phyloP scores from a whole-genome alignment of 345 rosid genomes.

The Lepidium africanum region DNA sequence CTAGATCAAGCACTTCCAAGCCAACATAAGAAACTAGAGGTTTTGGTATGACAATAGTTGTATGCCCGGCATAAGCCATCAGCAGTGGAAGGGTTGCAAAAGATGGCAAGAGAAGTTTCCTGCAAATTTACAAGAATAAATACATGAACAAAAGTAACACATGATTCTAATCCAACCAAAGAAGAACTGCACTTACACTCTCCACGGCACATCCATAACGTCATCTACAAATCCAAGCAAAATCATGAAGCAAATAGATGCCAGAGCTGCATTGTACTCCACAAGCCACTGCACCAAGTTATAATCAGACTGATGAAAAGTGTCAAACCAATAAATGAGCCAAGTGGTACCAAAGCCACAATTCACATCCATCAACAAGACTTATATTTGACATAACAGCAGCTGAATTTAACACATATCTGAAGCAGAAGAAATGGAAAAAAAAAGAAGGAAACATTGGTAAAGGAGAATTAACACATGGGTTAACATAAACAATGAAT shows the following conservation, averaged over 20 bases:
- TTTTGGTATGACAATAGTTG: slow-evolving; percentile 86
- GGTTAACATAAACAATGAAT: no score
- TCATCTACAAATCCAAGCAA: slow-evolving; percentile 96
- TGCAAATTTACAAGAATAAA: slow-evolving; percentile 20
- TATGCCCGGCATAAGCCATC: slow-evolving; percentile 99
- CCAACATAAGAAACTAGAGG: no score
- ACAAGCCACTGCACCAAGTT: slow-evolving; percentile 82
- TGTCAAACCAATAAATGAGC: not conserved
- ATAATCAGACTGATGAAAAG: not conserved
- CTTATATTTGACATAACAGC: not conserved
- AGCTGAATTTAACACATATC: not conserved
- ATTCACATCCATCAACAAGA: not conserved
- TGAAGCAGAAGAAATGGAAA: not conserved
- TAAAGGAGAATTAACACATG: not conserved
- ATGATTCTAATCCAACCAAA: not conserved
- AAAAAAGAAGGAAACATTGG: not conserved
- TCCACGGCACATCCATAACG: slow-evolving; percentile 98
- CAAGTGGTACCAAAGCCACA: slow-evolving; percentile 2
- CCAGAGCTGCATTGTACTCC: slow-evolving; percentile 92
- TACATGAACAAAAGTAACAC: not conserved
- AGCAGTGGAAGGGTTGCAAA: slow-evolving; percentile 92
- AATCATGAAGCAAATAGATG: slow-evolving; percentile 95
- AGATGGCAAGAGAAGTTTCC: slow-evolving; percentile 85
- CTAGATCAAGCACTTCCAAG: slow-evolving; percentile 71
- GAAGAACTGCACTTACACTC: slow-evolving; percentile 72